Evolutionary conservation across 2,329 filamentous ascomycete genomes (phyloP), one percentile per base, ranked within the genome.

Genomic region (Pyrenochaeta sp.): DNA sequence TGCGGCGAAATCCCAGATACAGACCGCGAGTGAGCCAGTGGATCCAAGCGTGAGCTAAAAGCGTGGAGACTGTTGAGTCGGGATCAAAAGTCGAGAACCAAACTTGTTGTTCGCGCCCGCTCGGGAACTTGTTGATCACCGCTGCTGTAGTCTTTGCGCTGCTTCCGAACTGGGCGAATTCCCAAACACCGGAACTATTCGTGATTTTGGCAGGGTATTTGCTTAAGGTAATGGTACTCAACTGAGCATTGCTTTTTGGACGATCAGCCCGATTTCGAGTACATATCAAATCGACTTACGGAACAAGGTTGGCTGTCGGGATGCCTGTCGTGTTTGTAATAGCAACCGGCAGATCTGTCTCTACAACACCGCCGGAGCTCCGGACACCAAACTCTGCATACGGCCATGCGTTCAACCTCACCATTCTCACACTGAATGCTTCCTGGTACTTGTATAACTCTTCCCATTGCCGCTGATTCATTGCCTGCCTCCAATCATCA

Each of bases 1-100:
- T 76, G 57, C 84, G 81, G 45, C 84, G 82, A 62, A 83, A 82
- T 15, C 85, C 84, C 7, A 82, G 76, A 58, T 85, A 83, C 7
- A 87, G 66, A 37, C 85, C 85, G 51, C 84, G 81, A 2, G 86
- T 87, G 34, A 86, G 72, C 85, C 85, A 88, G 64, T 83, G 82
- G 57, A 88, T 86, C 80, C 83, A 87, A 12, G 85, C 80, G 72
- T 88, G 86, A 70, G 86, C 84, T 34, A 87, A 72, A 64, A 82
- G 84, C 67, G 83, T 85, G 2, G 84, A 82, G 25, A 80, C 75
- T 53, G 79, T 80, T 77, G 79, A 81, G 30, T 72, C 72, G 5
- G 80, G 78, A 42, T 79, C 80, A 54, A 83, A 86, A 9, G 76
- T 69, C 34, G 82, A 82, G 75, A 87, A 87, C 75, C 83, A 87